phyloP scores from a whole-genome alignment of 305 asterid genomes.

The Rubia tinctorum region DNA sequence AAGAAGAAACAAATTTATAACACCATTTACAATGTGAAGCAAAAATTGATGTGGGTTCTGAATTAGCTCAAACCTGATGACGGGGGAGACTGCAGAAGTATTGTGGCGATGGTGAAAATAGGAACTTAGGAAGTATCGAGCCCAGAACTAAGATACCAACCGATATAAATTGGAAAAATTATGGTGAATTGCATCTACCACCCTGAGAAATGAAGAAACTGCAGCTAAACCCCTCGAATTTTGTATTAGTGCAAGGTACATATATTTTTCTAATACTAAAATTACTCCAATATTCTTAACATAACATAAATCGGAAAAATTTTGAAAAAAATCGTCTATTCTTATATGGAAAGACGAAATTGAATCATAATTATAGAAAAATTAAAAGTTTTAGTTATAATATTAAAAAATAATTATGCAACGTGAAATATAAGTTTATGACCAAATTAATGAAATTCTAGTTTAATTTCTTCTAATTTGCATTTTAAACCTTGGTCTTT shows the following conservation, averaged over 20 bases:
- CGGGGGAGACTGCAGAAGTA: neutral
- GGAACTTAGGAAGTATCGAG: neutral
- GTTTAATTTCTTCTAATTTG: too few relatives aligned
- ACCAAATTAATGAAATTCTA: too few relatives aligned
- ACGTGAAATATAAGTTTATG: too few relatives aligned
- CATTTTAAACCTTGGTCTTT: rapidly evolving
- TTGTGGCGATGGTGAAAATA: neutral
- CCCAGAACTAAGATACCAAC: neutral
- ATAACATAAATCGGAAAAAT: too few relatives aligned
- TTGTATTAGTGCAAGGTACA: neutral
- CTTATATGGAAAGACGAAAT: too few relatives aligned
- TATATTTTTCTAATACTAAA: too few relatives aligned
- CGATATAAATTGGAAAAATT: neutral
- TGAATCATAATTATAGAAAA: too few relatives aligned
- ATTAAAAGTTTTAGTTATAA: too few relatives aligned
- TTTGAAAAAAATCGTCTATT: too few relatives aligned
- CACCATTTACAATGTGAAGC: neutral
- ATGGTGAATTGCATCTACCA: neutral
- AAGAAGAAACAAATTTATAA: neutral
- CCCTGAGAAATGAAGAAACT: neutral
- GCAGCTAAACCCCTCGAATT: neutral
- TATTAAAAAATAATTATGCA: too few relatives aligned
- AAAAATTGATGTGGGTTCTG: neutral
- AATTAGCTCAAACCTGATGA: neutral
- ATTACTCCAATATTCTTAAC: too few relatives aligned